Conservation (phyloP, 768 basidiomycete species). For the Boletales sp. region DNA sequence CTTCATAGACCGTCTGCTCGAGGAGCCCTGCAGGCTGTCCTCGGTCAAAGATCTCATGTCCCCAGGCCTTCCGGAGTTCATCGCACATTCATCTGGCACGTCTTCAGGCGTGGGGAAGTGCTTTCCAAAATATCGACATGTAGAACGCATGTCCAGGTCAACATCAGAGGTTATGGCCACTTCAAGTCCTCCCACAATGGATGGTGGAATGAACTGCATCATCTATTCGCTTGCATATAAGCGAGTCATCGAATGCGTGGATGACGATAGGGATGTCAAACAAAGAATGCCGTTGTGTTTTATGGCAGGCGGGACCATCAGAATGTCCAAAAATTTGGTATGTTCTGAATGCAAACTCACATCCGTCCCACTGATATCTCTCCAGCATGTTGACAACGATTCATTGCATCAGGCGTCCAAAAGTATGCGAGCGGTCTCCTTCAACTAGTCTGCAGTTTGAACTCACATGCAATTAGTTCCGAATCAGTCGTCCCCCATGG, state of each 20-base stretch:
- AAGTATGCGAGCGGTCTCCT: constrained; percentile 3
- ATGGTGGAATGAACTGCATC: constrained; percentile 17
- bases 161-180: constrained; percentile 11
- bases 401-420: background rate
- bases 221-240: constrained; percentile 19
- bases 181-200: constrained; percentile 5
- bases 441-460: too few relatives aligned
- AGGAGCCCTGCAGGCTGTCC: constrained; percentile 15
- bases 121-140: constrained; percentile 20
- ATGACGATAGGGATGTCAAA: constrained; percentile 8
- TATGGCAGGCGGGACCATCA: constrained; percentile 21
- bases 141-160: constrained; percentile 17
- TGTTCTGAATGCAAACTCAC: background rate
- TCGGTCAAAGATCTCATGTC: constrained; percentile 22
- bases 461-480: constrained; percentile 5
- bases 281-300: constrained; percentile 13
- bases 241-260: constrained; percentile 9
- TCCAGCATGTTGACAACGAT: constrained; percentile 14
- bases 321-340: constrained; percentile 21
- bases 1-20: constrained; percentile 18
- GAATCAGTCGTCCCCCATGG: constrained; percentile 15
- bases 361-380: background rate
- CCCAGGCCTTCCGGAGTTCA: constrained; percentile 18
- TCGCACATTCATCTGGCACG: constrained; percentile 20
- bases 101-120: constrained; percentile 13